Conservation (phyloP, 2,329 filamentous ascomycete genomes). For the Hypoxylon sp. region DNA sequence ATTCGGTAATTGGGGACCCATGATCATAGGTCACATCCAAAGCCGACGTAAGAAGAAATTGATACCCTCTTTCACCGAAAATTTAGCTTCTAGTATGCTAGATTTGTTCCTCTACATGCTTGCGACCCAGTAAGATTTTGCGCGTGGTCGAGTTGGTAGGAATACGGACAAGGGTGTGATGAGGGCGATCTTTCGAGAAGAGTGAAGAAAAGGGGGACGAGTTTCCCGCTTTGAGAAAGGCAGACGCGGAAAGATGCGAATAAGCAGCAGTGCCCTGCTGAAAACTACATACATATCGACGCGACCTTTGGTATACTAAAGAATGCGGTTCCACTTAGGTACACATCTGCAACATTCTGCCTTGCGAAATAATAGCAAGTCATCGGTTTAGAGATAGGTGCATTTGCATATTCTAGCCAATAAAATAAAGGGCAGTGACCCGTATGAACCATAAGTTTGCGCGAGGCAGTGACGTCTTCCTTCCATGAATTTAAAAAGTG, state of each 20-base stretch:
- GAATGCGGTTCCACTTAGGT: not conserved
- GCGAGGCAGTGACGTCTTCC: not conserved
- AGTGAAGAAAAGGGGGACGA: constrained; percentile 6
- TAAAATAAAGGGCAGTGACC: constrained; percentile 3
- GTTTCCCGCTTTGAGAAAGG: constrained; percentile 7
- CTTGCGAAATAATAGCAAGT: not conserved
- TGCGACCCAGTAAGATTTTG: constrained; percentile 16
- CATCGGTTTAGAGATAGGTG: not conserved
- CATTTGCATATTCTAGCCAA: not conserved
- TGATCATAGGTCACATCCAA: constrained; percentile 27
- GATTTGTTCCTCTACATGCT: constrained; percentile 16
- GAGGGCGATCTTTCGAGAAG: constrained; percentile 4
- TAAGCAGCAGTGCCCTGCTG: not conserved
- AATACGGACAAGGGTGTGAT: constrained; percentile 6
- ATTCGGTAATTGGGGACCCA: constrained; percentile 14
- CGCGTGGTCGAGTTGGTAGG: constrained; percentile 16
- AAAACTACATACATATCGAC: not conserved
- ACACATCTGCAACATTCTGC: not conserved
- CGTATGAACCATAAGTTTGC: not conserved
- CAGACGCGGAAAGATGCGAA: constrained; percentile 8
- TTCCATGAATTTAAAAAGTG: constrained; percentile 2
- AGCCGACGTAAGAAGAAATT: constrained; percentile 41
- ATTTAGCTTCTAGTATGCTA: constrained; percentile 16
- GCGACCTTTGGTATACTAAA: constrained; percentile 4
- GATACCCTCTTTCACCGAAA: constrained; percentile 41